Conservation (phyloP, 306 rosid species). For the Vigna unguiculata region DNA sequence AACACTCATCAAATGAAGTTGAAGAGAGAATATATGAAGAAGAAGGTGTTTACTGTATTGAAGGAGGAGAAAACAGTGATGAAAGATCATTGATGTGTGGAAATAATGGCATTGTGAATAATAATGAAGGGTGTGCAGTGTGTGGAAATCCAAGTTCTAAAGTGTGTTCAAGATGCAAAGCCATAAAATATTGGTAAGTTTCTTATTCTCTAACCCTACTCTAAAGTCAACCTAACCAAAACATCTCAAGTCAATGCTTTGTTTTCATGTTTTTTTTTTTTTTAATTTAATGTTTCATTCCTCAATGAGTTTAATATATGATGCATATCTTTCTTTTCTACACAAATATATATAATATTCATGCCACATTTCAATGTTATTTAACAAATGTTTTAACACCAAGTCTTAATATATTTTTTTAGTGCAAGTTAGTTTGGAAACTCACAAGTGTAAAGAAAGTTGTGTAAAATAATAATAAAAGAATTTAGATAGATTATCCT, state of each 20-base stretch:
- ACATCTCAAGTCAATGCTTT: neutral
- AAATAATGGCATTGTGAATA: neutral
- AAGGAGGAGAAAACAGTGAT: constrained; percentile 18
- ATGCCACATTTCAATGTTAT: neutral
- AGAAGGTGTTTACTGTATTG: constrained; percentile 15
- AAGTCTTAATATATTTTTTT: neutral
- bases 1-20: constrained; percentile 14
- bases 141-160: constrained; percentile 46
- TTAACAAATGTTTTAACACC: neutral
- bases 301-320: neutral
- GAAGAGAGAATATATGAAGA: constrained; percentile 7
- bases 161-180: constrained; percentile 48
- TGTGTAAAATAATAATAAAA: no score
- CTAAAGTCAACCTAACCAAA: constrained; percentile 1
- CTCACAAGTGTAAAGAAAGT: no score
- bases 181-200: constrained; percentile 44
- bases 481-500: no score
- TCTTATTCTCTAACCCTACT: neutral
- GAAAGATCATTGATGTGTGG: neutral
- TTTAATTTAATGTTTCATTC: neutral
- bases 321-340: neutral
- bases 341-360: neutral
- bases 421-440: no score
- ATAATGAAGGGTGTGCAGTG: constrained; percentile 29
- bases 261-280: neutral